A percentile compares a stretch with the other conserved stretches of the same genome.
Conservation (phyloP, 164 flowering plant genomes). For the Vitis cinerea region DNA sequence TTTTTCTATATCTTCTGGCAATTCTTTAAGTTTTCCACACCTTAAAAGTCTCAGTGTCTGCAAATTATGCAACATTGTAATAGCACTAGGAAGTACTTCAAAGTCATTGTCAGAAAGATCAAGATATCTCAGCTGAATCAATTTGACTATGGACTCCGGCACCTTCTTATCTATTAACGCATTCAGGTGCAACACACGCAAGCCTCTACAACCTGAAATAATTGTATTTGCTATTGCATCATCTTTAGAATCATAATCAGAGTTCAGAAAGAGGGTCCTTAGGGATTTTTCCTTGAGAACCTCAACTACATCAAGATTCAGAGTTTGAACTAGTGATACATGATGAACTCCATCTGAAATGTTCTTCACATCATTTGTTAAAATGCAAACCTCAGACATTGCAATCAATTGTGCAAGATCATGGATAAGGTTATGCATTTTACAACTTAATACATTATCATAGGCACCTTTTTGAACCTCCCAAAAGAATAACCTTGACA, state of each 20-base stretch:
- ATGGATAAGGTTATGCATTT: conserved; percentile 15
- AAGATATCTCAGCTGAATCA: not conserved
- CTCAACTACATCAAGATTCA: too few relatives aligned
- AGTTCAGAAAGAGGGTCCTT: too few relatives aligned
- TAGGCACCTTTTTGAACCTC: not conserved
- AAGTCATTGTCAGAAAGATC: not conserved
- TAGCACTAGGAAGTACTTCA: not conserved
- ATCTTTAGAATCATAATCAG: too few relatives aligned
- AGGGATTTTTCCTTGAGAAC: too few relatives aligned
- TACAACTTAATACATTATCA: not conserved
- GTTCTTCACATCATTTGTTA: not conserved
- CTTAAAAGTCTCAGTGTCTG: not conserved
- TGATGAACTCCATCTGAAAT: not conserved
- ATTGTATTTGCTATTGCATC: too few relatives aligned
- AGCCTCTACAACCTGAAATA: too few relatives aligned
- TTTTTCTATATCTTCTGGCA: too few relatives aligned
- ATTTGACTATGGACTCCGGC: not conserved
- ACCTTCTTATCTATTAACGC: too few relatives aligned
- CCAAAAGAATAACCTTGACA: not conserved
- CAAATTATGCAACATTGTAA: not conserved
- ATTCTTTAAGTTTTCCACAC: not conserved
- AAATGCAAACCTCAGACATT: not conserved
- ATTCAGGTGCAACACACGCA: too few relatives aligned
- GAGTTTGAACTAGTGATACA: too few relatives aligned
- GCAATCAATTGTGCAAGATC: conserved; percentile 3